Percentiles rank a stretch among this genome's conserved stretches.
These are phyloP conservation scores for Ascochyta fabae DNA, from an alignment of 2,329 filamentous ascomycete genomes.

Conservation along the genomic window DNA sequence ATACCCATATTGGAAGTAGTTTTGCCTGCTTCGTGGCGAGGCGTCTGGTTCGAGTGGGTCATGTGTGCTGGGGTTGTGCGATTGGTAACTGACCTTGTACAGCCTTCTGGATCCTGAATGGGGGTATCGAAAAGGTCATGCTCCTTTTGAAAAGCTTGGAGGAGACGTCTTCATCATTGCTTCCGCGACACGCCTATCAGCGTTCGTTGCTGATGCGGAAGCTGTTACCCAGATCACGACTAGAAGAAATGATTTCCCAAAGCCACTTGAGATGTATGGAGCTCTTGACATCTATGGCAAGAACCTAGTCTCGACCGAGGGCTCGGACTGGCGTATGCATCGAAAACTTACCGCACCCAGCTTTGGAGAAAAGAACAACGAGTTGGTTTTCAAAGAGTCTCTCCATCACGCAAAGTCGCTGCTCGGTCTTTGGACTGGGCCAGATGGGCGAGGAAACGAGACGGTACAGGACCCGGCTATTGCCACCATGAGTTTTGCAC, in stretches of 20 bases:
- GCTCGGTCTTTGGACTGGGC: constrained; percentile 40
- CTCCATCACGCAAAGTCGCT: constrained; percentile 63
- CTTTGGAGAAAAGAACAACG: constrained; percentile 79
- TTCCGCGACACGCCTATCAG: constrained; percentile 59
- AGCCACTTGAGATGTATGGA: constrained; percentile 66
- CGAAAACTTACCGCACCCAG: constrained; percentile 73
- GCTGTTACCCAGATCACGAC: constrained; percentile 70
- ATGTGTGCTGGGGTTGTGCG: background rate
- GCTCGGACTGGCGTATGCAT: constrained; percentile 72
- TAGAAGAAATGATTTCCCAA: constrained; percentile 74
- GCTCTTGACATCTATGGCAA: constrained; percentile 71
- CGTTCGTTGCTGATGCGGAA: constrained; percentile 69
- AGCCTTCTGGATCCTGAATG: constrained; percentile 67
- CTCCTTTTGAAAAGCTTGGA: constrained; percentile 64
- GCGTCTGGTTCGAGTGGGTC: constrained; percentile 66
- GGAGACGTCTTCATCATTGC: constrained; percentile 70
- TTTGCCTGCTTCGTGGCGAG: constrained; percentile 60
- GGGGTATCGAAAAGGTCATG: constrained; percentile 62
- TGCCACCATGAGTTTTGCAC: constrained; percentile 69
- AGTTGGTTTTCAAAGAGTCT: constrained; percentile 68
- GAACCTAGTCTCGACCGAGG: constrained; percentile 75
- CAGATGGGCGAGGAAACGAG: constrained; percentile 32
- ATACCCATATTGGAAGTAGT: constrained; percentile 62
- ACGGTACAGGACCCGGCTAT: constrained; percentile 64
- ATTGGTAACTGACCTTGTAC: constrained; percentile 9